These are phyloP conservation scores for Pleurotus pulmonarius DNA, from an alignment of 768 basidiomycete genomes.

Conservation along the genomic window DNA sequence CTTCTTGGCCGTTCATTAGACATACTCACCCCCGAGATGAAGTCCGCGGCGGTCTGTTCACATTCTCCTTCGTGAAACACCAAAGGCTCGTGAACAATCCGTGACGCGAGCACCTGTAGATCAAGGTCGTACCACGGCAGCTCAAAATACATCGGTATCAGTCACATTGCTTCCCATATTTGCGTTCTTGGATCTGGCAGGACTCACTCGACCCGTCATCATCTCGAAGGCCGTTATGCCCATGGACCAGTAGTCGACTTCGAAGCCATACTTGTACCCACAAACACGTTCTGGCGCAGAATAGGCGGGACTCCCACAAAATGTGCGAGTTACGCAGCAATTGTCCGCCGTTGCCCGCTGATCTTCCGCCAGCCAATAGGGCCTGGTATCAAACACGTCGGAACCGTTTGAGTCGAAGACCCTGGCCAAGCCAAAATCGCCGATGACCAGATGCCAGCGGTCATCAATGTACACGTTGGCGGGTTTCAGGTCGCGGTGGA, in stretches of 20 bases:
- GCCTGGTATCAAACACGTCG: background rate
- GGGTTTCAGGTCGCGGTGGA: constrained; percentile 77
- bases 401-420: background rate
- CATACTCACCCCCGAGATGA: background rate
- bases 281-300: background rate
- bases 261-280: background rate
- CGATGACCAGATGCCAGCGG: constrained; percentile 16
- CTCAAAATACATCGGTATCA: background rate
- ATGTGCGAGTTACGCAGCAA: background rate
- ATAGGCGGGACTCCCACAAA: background rate
- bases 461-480: constrained; percentile 55
- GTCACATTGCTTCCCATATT: too few species aligned
- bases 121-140: background rate
- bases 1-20: background rate
- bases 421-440: constrained; percentile 21
- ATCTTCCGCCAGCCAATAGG: background rate
- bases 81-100: background rate
- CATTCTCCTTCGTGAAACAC: background rate
- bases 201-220: background rate
- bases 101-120: background rate
- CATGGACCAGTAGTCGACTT: background rate
- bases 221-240: background rate
- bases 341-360: background rate
- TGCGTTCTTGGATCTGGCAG: too few species aligned
- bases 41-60: background rate